Base-by-base conservation (phyloP, 495 filamentous ascomycete species). In the Penicillium cinerascens region DNA sequence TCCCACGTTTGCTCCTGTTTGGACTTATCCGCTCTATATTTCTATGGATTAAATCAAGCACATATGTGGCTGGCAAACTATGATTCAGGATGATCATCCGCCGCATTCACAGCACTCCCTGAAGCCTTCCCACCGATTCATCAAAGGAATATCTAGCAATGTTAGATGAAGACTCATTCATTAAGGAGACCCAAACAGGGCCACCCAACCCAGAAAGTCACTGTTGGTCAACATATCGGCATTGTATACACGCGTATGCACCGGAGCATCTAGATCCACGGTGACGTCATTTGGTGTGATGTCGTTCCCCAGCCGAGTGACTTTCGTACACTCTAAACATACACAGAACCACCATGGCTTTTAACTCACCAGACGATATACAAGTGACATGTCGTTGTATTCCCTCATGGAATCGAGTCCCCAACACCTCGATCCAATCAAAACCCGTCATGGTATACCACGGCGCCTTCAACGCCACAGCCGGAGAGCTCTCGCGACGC, bases 401-500 rank as follows among this genome's bases (percentile, higher is more conserved):
- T 41, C 77, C 82, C 8, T 66, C 75, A 42, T 78, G 82, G 66
- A 56, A 66, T 36, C 69, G 74, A n/a, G 72, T 82, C 43, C 84
- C 85, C 21, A 88, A 88, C 51, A 86, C 83, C 4, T 82, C 81
- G 36, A 77, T 88, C 51, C 81, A 82, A 48, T 66, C 76, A 45
- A 80, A 82, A 52, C 83, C 84, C 1, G 74, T 88, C 27, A 68
- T 86, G 35, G 82, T 87, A 57, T 82, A 82, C 64, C 78, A 83
- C 55, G 65, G 63, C 33, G 78, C 73, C 36, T 84, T 86, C 56
- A 40, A 74, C 37, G 69, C 70, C 25, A 67, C 76, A 29, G 55
- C 77, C 7, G 67, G 70, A 11, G 60, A 67, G 20, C 78, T 88
- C 17, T 75, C 84, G 44, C 56, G 69, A 11, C 82, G 83, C 52